Base-by-base conservation (phyloP, 192 early-diverging fungal genomes). In the Coemansia sp. region DNA sequence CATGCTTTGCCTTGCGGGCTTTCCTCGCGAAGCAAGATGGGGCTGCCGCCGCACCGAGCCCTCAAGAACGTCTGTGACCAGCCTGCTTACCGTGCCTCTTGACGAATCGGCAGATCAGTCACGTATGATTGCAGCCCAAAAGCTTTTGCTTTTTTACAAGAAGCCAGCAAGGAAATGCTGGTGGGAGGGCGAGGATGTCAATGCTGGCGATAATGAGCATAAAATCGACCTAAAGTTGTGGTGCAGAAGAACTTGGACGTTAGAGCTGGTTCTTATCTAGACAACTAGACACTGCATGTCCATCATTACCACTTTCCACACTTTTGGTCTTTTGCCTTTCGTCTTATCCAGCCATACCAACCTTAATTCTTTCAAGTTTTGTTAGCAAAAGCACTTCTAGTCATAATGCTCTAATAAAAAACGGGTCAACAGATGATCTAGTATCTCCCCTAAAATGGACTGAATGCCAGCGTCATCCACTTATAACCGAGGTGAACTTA, bases 161-260 rank as follows among this genome's bases (percentile, higher is more conserved):
- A 93, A 92, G 69, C 90, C 92, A 15, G 92, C 92, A 68, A 87
- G 90, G 70, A 92, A 92, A 76, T 92, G 90, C 72, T 93, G 90
- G 90, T 93, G 92, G 90, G 90, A 93, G 78, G 88, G 89, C 18
- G 84, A 85, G 47, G 87, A 88, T 64, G 84, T 93, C 58, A 79
- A 86, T 54, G 72, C 90, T 12, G 80, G 85, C 56, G 79, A 87
- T 59, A 79, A 75, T 50, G 68, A 85, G 48, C 82, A 76, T 65
- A 71, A 78, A 56, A 83, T 85, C n/a, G 70, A 86, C 38, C 84
- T 92, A 41, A 80, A 87, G 64, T 66, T 93, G 48, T 93, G 92
- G 92, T 88, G 87, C 72, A 86, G 92, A 68, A 81, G 92, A 56
- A 92, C 88, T 61, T 93, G 90, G 90, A 91, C 90, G 23, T 70